Base-by-base conservation (phyloP, 495 filamentous ascomycete species). In the Cryomyces antarcticus region DNA sequence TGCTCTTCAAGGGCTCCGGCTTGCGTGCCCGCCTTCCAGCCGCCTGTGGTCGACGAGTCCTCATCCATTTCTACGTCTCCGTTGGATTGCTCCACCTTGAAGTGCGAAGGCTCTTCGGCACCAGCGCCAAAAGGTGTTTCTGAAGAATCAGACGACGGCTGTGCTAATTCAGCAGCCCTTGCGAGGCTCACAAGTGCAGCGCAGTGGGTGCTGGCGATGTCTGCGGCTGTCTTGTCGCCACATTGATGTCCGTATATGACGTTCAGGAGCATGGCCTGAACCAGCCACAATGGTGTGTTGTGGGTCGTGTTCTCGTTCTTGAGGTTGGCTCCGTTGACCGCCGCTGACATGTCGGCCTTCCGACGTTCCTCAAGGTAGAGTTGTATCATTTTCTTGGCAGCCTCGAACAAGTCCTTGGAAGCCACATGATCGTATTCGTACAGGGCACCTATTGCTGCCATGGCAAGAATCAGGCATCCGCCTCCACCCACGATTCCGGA, bases 231-330 rank as follows among this genome's bases (percentile, higher is more conserved):
- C 61, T 88, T 89, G 54, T 97, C 88, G 28, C 82, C 92, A 56
- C 83, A 94, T 49, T 93, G 86, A 51, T 96, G 83, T 7, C 92
- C 92, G 51, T 93, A 97, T 7, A 96, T 80, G 31, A 96, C 82
- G 60, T 93, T 95, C 35, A 97, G 68, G 29, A 97, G 69, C 89
- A 97, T 95, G 1, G 89, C 87, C 54, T 97, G 89, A n/a, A 97
- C 84, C 28, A 97, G 69, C 89, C 89, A 95, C 40, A 95, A 67
- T 2, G 89, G 89, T 9, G 85, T 94, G 33, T 75, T 73, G 49
- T 89, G 80, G 37, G 77, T 66, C 2, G 77, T 69, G 49, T 71
- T 72, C 45, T 88, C 80, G 44, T 71, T 67, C 24, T 71, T 58
- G 17, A 24, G 17, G 50, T 71, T 70, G 4, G 59, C 49, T 28